Conservation (phyloP, 495 filamentous ascomycete species). For the Tuber magnatum region DNA sequence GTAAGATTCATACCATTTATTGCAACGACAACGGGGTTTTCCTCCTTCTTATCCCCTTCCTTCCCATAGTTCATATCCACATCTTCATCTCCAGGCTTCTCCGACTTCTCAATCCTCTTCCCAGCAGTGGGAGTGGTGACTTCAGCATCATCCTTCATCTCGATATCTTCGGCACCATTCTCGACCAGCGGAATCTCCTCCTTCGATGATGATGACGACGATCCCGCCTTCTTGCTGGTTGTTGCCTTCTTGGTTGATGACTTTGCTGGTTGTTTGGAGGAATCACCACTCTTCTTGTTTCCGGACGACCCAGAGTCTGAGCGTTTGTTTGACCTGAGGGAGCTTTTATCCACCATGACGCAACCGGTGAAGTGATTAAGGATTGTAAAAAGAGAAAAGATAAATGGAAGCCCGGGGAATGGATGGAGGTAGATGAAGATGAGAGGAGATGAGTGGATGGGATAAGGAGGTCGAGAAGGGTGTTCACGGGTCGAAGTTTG, state of each 20-base stretch:
- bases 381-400: background rate
- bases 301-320: slow-evolving; percentile 31
- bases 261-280: slow-evolving; percentile 25
- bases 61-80: slow-evolving; percentile 64
- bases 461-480: slow-evolving; percentile 3
- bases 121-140: slow-evolving; percentile 46
- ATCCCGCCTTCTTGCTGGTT: slow-evolving; percentile 20
- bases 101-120: slow-evolving; percentile 51
- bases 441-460: background rate
- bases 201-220: slow-evolving; percentile 21
- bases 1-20: slow-evolving; percentile 30
- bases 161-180: slow-evolving; percentile 60
- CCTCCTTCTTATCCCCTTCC: slow-evolving; percentile 45
- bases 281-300: slow-evolving; percentile 26
- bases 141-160: slow-evolving; percentile 71
- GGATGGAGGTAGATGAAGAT: slow-evolving; percentile 1
- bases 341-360: slow-evolving; percentile 41
- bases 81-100: slow-evolving; percentile 66
- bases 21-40: slow-evolving; percentile 55
- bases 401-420: background rate
- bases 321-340: slow-evolving; percentile 38
- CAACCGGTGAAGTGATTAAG: slow-evolving; percentile 15
- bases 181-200: slow-evolving; percentile 31
- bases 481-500: background rate
- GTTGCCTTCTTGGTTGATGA: slow-evolving; percentile 35